Percentiles rank a stretch among this genome's conserved stretches.
phyloP scores from a whole-genome alignment of 306 rosid genomes.

The Vigna mungo region DNA sequence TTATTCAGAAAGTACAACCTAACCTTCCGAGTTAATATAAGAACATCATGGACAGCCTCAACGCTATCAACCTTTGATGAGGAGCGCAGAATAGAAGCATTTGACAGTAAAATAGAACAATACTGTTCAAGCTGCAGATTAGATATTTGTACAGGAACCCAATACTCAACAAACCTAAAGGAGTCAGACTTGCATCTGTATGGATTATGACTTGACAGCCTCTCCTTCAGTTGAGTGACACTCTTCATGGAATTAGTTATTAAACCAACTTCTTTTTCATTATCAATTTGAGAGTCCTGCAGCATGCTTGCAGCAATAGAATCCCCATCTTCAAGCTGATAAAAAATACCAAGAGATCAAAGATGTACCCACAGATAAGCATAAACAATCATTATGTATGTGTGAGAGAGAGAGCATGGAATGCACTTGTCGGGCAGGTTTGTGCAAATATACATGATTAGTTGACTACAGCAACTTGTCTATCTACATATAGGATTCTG shows the following conservation, averaged over 20 bases:
- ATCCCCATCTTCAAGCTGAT: slow-evolving; percentile 66
- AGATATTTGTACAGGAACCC: slow-evolving; percentile 87
- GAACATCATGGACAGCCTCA: slow-evolving; percentile 67
- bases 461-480: too few relatives aligned
- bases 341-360: slow-evolving; percentile 42
- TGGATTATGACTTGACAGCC: slow-evolving; percentile 59
- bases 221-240: slow-evolving; percentile 64
- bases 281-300: slow-evolving; percentile 45
- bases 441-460: too few relatives aligned
- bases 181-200: slow-evolving; percentile 58
- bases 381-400: background rate
- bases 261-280: slow-evolving; percentile 39
- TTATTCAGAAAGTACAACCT: slow-evolving; percentile 45
- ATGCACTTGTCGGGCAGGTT: too few relatives aligned
- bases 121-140: slow-evolving; percentile 90
- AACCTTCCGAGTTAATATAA: slow-evolving; percentile 74
- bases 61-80: slow-evolving; percentile 56
- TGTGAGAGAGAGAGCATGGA: too few relatives aligned
- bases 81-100: slow-evolving; percentile 65
- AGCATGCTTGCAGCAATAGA: slow-evolving; percentile 51
- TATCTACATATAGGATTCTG: too few relatives aligned
- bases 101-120: slow-evolving; percentile 73
- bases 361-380: slow-evolving; percentile 12
- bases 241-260: slow-evolving; percentile 48
- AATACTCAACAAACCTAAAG: slow-evolving; percentile 78